These are phyloP conservation scores for Laburnicola sp. DNA, from an alignment of 2,329 filamentous ascomycete genomes.

Conservation along the genomic window DNA sequence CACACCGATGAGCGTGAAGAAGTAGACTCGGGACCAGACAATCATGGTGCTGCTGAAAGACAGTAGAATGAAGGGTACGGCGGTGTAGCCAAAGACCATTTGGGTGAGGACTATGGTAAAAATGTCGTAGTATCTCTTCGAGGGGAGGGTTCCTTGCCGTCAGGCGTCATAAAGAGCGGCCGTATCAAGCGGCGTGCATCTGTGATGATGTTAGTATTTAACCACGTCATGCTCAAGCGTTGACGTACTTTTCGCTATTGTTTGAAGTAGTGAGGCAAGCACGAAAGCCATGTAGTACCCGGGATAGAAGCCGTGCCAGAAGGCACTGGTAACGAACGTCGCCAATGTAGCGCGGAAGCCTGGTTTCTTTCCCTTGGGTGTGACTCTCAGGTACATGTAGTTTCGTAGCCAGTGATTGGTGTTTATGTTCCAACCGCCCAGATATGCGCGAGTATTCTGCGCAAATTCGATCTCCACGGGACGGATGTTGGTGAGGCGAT, in stretches of 20 bases:
- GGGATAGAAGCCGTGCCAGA: conserved; percentile 98
- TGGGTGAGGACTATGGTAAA: conserved; percentile 77
- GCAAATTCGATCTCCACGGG: conserved; percentile 84
- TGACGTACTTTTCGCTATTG: conserved; percentile 83
- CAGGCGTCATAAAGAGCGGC: conserved; percentile 86
- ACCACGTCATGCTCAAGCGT: background rate
- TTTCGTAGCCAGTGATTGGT: conserved; percentile 96
- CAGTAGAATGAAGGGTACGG: conserved; percentile 83
- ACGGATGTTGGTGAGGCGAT: conserved; percentile 86
- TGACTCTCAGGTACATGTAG: conserved; percentile 93
- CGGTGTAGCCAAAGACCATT: conserved; percentile 78
- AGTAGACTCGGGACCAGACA: conserved; percentile 86
- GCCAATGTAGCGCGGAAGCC: conserved; percentile 93
- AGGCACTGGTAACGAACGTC: conserved; percentile 90
- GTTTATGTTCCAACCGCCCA: conserved; percentile 97
- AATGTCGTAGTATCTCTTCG: conserved; percentile 87
- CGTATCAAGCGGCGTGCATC: conserved; percentile 87
- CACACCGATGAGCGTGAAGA: conserved; percentile 76
- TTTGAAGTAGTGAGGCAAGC: conserved; percentile 88
- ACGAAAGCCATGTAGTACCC: conserved; percentile 94
- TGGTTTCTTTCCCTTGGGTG: conserved; percentile 91
- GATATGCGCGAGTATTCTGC: conserved; percentile 89
- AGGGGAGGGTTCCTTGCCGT: conserved; percentile 59
- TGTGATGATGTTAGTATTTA: conserved; percentile 44
- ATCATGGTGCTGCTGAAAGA: conserved; percentile 68